Percentiles rank a stretch among this genome's conserved stretches.
phyloP scores from a whole-genome alignment of 2,329 filamentous ascomycete species.

The Corynespora cassiicola region DNA sequence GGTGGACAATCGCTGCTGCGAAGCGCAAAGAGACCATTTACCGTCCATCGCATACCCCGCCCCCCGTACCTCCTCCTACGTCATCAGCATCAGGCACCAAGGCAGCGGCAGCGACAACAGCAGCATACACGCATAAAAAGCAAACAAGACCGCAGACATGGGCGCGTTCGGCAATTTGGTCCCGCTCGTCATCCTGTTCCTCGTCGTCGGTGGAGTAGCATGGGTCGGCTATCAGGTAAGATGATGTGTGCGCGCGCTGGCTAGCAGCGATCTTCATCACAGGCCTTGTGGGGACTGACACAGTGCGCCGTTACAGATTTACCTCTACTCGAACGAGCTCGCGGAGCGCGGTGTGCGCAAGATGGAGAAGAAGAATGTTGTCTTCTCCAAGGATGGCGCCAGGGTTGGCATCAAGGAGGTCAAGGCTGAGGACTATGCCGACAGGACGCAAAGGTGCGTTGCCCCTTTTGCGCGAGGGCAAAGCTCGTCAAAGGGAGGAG shows the following conservation, averaged over 20 bases:
- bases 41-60: too few relatives aligned
- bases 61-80: too few relatives aligned
- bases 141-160: slow-evolving; percentile 25
- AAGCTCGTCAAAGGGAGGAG: not conserved
- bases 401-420: slow-evolving; percentile 74
- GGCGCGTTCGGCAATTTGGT: slow-evolving; percentile 59
- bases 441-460: slow-evolving; percentile 68
- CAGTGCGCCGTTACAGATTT: slow-evolving; percentile 55
- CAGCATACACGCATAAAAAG: slow-evolving; percentile 8
- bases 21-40: too few relatives aligned
- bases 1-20: too few relatives aligned
- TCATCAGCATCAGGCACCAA: too few relatives aligned
- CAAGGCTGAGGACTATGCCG: slow-evolving; percentile 73
- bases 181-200: slow-evolving; percentile 70
- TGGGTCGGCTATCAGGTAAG: slow-evolving; percentile 71
- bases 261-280: slow-evolving; percentile 1
- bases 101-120: too few relatives aligned
- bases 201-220: slow-evolving; percentile 62
- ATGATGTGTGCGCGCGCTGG: not conserved
- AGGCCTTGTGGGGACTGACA: not conserved
- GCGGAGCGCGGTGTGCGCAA: slow-evolving; percentile 69
- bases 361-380: slow-evolving; percentile 78
- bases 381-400: slow-evolving; percentile 77
- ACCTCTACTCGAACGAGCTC: slow-evolving; percentile 71
- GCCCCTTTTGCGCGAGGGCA: not conserved